These are phyloP conservation scores for Fusarium miscanthi DNA, from an alignment of 2,329 filamentous ascomycete species.

Conservation along the genomic window DNA sequence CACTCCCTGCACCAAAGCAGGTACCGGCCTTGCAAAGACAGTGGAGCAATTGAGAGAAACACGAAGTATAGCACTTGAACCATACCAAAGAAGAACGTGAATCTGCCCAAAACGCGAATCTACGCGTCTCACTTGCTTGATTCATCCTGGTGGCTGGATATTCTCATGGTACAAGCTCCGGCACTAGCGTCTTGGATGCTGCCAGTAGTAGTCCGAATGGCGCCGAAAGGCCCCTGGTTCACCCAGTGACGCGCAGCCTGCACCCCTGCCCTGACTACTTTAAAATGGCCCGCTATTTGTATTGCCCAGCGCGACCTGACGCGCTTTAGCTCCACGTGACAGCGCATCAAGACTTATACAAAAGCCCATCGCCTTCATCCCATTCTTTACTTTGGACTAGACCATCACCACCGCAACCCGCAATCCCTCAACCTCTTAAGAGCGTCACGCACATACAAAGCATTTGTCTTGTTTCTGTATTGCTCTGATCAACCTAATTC, in stretches of 20 bases:
- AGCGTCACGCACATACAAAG: slow-evolving; percentile 35
- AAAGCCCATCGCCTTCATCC: slow-evolving; percentile 51
- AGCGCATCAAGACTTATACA: slow-evolving; percentile 51
- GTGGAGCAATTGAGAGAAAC: slow-evolving; percentile 16
- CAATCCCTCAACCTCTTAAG: slow-evolving; percentile 28
- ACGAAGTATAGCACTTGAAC: slow-evolving; percentile 18
- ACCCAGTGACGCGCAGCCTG: slow-evolving; percentile 41
- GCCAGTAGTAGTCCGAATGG: slow-evolving; percentile 24
- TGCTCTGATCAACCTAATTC: slow-evolving; percentile 9
- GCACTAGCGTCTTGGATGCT: slow-evolving; percentile 32
- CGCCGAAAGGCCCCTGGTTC: slow-evolving; percentile 37
- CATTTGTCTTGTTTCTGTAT: slow-evolving; percentile 28
- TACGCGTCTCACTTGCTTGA: slow-evolving; percentile 38
- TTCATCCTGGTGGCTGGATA: slow-evolving; percentile 39
- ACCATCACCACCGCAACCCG: slow-evolving; percentile 47
- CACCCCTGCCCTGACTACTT: slow-evolving; percentile 19
- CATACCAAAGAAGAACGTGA: slow-evolving; percentile 36
- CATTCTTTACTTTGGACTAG: slow-evolving; percentile 34
- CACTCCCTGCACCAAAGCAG: slow-evolving; percentile 29
- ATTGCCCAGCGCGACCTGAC: slow-evolving; percentile 48
- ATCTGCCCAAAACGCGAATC: slow-evolving; percentile 38
- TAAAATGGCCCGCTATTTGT: slow-evolving; percentile 41
- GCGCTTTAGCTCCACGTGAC: slow-evolving; percentile 54
- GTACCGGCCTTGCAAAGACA: slow-evolving; percentile 6
- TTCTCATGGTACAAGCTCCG: slow-evolving; percentile 29